These are phyloP conservation scores for Aurantiochytrium sp. DNA, from an alignment of 108 stramenopile genomes.

Conservation along the genomic window DNA sequence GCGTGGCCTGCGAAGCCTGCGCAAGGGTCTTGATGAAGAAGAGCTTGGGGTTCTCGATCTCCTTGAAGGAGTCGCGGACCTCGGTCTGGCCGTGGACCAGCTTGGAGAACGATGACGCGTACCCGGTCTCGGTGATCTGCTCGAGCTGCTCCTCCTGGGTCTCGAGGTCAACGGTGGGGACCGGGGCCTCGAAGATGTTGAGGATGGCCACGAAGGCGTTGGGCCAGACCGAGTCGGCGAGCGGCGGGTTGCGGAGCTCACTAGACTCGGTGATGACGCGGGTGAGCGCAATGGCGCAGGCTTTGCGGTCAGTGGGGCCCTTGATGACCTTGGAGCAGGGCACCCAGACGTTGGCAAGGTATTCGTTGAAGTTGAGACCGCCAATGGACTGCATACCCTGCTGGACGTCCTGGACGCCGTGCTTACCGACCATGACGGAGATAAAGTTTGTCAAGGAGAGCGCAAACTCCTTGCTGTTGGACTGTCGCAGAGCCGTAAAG, in stretches of 20 bases:
- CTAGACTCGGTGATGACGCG: neutral
- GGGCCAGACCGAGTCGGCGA: neutral
- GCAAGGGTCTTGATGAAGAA: neutral
- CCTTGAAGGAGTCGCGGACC: neutral
- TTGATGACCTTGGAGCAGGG: neutral
- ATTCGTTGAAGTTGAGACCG: neutral
- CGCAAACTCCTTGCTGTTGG: neutral
- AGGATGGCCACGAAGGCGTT: neutral
- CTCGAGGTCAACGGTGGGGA: neutral
- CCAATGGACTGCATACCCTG: neutral
- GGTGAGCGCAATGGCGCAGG: neutral
- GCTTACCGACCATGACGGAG: slow-evolving; percentile 6
- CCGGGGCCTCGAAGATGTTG: neutral
- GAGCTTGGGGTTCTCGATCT: neutral
- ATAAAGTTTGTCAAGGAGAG: neutral
- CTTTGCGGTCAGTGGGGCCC: neutral
- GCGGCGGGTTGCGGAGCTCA: neutral
- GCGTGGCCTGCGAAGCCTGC: neutral
- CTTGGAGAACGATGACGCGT: slow-evolving; percentile 10
- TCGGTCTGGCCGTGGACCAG: slow-evolving; percentile 3
- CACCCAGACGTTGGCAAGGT: slow-evolving; percentile 2
- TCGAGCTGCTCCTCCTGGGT: slow-evolving; percentile 15
- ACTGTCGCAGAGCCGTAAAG: neutral
- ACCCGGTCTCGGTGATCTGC: neutral
- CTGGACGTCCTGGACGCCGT: slow-evolving; percentile 2